Conservation (phyloP, 352 stramenopile genomes). For the Blastocystis sp. region DNA sequence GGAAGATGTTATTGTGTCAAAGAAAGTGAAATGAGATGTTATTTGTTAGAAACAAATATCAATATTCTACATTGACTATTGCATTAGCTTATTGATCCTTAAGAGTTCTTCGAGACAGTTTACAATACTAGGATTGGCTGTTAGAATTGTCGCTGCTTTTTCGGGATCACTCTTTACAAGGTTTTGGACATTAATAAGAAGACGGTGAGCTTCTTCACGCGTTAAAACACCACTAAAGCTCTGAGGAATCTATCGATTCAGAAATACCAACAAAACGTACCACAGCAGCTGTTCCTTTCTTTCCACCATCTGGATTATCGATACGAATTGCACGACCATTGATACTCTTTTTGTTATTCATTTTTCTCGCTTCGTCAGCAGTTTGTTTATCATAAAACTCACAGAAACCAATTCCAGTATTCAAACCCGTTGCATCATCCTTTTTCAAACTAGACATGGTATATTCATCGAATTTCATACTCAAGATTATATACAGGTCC, state of each 20-base stretch:
- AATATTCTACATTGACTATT: neutral
- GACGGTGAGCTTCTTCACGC: neutral
- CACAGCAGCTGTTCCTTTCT: conserved; percentile 30
- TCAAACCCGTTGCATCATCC: neutral
- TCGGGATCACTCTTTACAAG: neutral
- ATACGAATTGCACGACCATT: conserved; percentile 30
- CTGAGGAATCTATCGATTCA: neutral
- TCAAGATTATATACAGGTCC: conserved; percentile 8
- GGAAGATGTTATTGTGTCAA: neutral
- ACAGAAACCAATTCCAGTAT: conserved; percentile 41
- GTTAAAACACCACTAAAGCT: neutral
- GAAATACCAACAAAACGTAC: neutral
- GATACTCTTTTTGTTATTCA: conserved; percentile 61
- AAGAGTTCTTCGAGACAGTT: conserved; percentile 39
- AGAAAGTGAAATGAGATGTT: conserved; percentile 21
- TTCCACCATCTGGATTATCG: conserved; percentile 57
- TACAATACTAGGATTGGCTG: conserved; percentile 39
- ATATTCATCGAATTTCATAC: neutral
- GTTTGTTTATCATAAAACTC: conserved; percentile 12
- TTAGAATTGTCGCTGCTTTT: neutral
- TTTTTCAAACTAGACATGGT: conserved; percentile 21
- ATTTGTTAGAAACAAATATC: neutral
- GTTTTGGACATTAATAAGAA: conserved; percentile 29
- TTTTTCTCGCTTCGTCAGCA: conserved; percentile 17
- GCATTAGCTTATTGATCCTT: neutral